phyloP scores from a whole-genome alignment of 2,329 filamentous ascomycete genomes.

The Epichloe elymi region DNA sequence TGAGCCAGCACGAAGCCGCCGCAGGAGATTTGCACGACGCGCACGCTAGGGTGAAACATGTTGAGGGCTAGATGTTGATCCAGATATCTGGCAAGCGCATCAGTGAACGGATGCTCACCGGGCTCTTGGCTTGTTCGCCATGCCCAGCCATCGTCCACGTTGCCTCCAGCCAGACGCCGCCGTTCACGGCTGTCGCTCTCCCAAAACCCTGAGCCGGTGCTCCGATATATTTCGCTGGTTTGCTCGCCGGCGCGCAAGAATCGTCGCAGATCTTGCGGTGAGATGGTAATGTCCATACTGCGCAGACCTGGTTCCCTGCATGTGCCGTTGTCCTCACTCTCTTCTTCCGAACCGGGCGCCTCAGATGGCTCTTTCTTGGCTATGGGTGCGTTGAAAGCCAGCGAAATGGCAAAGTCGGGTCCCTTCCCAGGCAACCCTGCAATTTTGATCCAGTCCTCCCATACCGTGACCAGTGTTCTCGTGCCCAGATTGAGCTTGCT shows the following conservation, averaged over 20 bases:
- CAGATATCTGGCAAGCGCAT: conserved; percentile 36
- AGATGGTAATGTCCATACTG: conserved; percentile 38
- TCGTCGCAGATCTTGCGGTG: conserved; percentile 30
- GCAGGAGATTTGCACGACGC: conserved; percentile 39
- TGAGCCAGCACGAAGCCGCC: conserved; percentile 43
- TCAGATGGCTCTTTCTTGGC: conserved; percentile 3
- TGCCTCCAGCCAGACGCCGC: conserved; percentile 31
- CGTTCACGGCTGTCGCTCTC: conserved; percentile 24
- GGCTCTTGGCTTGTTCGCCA: conserved; percentile 25
- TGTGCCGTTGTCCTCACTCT: conserved; percentile 9
- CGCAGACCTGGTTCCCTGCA: conserved; percentile 18
- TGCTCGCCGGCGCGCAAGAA: conserved; percentile 30
- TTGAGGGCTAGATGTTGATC: conserved; percentile 40
- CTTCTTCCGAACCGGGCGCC: conserved; percentile 6
- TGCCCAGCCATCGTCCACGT: conserved; percentile 39
- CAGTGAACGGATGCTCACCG: conserved; percentile 28
- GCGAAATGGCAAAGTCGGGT: conserved; percentile 34
- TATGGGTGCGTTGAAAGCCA: conserved; percentile 35
- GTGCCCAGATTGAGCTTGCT: conserved; percentile 36
- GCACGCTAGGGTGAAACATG: conserved; percentile 41
- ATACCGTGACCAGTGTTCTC: conserved; percentile 32
- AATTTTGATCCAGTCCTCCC: conserved; percentile 37
- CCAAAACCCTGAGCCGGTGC: conserved; percentile 12
- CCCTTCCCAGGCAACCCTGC: conserved; percentile 22
- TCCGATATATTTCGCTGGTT: conserved; percentile 1